Base-by-base conservation (phyloP, 345 rosid species). In the Acer saccharum region DNA sequence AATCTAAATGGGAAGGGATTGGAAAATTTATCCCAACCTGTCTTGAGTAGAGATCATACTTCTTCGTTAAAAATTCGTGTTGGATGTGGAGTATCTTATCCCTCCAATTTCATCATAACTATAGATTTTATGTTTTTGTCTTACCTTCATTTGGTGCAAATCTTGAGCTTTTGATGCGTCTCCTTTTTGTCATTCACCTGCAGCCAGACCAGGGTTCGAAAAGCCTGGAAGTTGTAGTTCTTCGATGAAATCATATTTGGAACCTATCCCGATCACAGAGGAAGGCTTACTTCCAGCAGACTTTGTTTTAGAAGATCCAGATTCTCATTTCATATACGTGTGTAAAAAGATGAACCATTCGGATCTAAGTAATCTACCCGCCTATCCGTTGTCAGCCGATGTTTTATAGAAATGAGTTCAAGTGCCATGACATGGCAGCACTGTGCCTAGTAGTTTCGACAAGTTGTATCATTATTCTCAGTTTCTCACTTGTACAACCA, bases 161-260 rank as follows among this genome's bases (percentile, higher is more conserved):
- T 71, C 23, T 43, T 0, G 18, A 23, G n/a, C 13, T 55, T 65
- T 17, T 63, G 64, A 27, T 68, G 25, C 68, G 2, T 46, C 2
- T 48, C 32, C 10, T 46, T 10, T 65, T 76, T 75, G 48, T 48
- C 50, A 4, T 71, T 58, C 39, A 60, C 57, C 76, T 83, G 89
- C 91, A 96, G 99, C 97, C 43, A 87, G 97, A 88, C 98, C 98
- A 5, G 97, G 92, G 61, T 92, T 89, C 66, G 83, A 87, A 82
- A 87, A 73, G 81, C 80, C 84, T 2, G 91, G 68, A 23, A 86
- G 64, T 68, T 44, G 84, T 65, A 80, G 81, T 75, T 86, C 91
- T 16, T 77, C 91, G 1, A 73, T 75, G 58, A 87, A 81, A 75
- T 81, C 99, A 16, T 77, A 52, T 76, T 54, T 92, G 80, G 94